Evolutionary conservation across 2,329 filamentous ascomycete genomes (phyloP).

Genomic region (Neurospora sp.): DNA sequence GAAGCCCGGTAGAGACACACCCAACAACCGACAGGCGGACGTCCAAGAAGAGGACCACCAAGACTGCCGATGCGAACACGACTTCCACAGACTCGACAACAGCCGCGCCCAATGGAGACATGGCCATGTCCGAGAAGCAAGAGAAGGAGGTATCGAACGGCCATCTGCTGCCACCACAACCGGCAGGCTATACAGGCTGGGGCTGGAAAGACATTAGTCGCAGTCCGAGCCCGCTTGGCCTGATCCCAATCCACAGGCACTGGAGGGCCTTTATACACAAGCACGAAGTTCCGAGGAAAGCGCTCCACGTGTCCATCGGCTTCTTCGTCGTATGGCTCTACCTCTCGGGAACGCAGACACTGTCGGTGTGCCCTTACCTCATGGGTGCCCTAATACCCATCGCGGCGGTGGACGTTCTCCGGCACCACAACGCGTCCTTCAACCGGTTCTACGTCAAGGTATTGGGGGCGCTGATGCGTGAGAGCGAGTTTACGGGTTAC

Average conservation of each 20-base stretch:
- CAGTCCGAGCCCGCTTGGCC: constrained; percentile 81
- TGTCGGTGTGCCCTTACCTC: constrained; percentile 72
- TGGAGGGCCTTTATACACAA: constrained; percentile 91
- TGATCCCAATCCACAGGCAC: constrained; percentile 90
- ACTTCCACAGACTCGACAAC: constrained; percentile 12
- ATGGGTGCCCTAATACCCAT: constrained; percentile 77
- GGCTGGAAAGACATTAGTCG: constrained; percentile 83
- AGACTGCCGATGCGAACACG: constrained; percentile 8
- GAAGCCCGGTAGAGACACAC: constrained; percentile 52
- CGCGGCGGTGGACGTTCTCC: constrained; percentile 68
- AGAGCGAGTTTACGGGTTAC: constrained; percentile 87
- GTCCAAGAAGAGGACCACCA: constrained; percentile 21
- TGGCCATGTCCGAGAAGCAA: constrained; percentile 5
- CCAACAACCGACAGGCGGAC: constrained; percentile 42
- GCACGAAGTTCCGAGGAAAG: constrained; percentile 91
- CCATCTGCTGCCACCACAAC: constrained; percentile 59
- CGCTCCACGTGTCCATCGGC: constrained; percentile 90
- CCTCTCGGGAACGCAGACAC: constrained; percentile 64
- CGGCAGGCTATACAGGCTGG: constrained; percentile 49
- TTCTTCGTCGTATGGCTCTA: constrained; percentile 89
- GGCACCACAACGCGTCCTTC: constrained; percentile 70
- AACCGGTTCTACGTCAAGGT: constrained; percentile 80
- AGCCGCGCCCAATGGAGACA: constrained; percentile 4
- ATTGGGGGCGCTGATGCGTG: constrained; percentile 88
- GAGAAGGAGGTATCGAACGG: constrained; percentile 38